These are phyloP conservation scores for Boletus insuetus DNA, from an alignment of 768 basidiomycete genomes.

Conservation along the genomic window DNA sequence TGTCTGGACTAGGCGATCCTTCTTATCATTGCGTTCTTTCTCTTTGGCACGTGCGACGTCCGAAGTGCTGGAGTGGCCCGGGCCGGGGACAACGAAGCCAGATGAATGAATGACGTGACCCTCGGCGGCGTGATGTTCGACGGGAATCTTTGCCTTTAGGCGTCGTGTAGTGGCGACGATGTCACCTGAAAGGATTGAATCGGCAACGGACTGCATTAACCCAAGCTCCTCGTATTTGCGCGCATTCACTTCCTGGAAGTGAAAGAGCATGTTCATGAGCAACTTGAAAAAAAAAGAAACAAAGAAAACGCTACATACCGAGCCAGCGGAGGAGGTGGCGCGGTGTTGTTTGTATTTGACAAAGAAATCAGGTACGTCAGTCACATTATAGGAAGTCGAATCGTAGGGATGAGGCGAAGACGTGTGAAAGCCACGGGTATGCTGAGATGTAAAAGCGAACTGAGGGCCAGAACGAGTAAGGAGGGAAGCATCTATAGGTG, in stretches of 20 bases:
- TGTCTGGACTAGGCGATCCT: constrained; percentile 27
- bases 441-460: constrained; percentile 1
- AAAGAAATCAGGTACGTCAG: constrained; percentile 28
- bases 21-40: constrained; percentile 18
- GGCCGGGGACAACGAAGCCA: constrained; percentile 31
- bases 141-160: constrained; percentile 25
- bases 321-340: background rate
- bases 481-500: background rate
- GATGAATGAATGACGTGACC: constrained; percentile 26
- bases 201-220: constrained; percentile 23
- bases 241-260: background rate
- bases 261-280: background rate
- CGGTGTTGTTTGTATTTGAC: constrained; percentile 26
- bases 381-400: constrained; percentile 27
- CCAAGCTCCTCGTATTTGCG: constrained; percentile 10
- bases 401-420: constrained; percentile 16
- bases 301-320: constrained; percentile 2
- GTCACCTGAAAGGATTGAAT: constrained; percentile 22
- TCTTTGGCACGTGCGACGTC: constrained; percentile 26
- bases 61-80: constrained; percentile 25
- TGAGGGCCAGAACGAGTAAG: background rate
- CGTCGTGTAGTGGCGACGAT: constrained; percentile 29
- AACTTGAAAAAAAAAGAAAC: background rate
- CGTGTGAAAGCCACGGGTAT: constrained; percentile 24
- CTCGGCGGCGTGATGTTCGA: constrained; percentile 20